Evolutionary conservation across 2,329 filamentous ascomycete genomes (phyloP), one percentile per base, ranked within the genome.

Genomic region (Penicillium glabrum): DNA sequence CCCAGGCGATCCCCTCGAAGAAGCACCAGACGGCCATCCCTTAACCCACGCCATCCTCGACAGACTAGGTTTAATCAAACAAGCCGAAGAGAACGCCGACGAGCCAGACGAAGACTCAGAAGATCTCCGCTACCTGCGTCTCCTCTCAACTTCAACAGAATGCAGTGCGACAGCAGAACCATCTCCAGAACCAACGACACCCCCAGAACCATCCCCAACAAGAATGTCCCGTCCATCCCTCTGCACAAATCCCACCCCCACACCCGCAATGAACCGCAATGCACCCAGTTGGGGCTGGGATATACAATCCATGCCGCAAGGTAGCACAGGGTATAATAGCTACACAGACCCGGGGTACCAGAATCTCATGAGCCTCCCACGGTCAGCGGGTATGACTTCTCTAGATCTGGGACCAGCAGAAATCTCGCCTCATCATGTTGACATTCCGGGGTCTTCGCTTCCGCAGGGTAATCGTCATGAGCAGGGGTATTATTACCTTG

Each of bases 41-140:
- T 60, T 76, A 27, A 78, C 75, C 3, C 75, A 78, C 60, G 72
- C 74, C 13, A 78, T 78, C 31, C 64, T 78, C 51, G 74, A 77
- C 61, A 69, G 75, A 5, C 60, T 78, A 33, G 75, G 75, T 4
- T 62, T 78, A 46, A 77, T 78, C 55, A 77, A 77, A 54, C 73
- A 76, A 59, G 75, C 75, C 8, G 75, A 78, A 61, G 74, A 76
- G 46, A 71, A 65, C 19, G 62, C 69, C 2, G 72, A 77, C 35
- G 69, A 74, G 21, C 65, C 68, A 23, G 69, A 69, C 16, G 71
- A 71, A 47, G 72, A 75, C 31, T 63, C 68, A 1, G 73, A 76
- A 51, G 70, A 73, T 35, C 61, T 75, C 6, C 67, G 72, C 27
- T 76, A 74, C 56, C 61, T 76, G 49, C 70, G 73, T 26, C 57